Evolutionary conservation across 495 filamentous ascomycete species (phyloP).

Genomic region (Penicillium ochrochloron): DNA sequence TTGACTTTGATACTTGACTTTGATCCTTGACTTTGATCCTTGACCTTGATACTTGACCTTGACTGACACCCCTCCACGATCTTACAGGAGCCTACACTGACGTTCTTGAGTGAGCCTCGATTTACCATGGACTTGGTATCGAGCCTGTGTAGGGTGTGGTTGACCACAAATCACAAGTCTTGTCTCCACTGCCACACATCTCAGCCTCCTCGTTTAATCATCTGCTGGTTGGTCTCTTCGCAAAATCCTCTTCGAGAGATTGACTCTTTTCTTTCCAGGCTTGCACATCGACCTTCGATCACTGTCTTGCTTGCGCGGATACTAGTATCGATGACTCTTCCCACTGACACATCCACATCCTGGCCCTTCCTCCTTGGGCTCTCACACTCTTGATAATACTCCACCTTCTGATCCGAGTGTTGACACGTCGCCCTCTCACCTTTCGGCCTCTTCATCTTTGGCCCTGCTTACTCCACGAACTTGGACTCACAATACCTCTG

Average conservation of each 20-base stretch:
- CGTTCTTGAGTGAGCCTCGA: not conserved
- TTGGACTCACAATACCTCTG: not conserved
- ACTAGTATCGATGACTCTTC: not conserved
- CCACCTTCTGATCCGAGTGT: not conserved
- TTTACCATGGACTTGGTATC: not conserved
- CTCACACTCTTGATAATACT: not conserved
- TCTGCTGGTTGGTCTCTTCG: not conserved
- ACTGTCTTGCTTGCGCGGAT: not conserved
- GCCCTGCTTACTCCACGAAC: not conserved
- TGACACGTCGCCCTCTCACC: not conserved
- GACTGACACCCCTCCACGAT: not conserved
- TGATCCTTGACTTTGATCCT: no score
- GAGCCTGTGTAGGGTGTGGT: not conserved
- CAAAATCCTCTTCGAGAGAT: no score
- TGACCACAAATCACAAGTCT: no score
- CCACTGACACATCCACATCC: not conserved
- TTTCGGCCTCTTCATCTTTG: not conserved
- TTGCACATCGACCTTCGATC: not conserved
- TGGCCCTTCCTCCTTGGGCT: not conserved
- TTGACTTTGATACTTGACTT: no score
- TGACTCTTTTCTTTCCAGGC: not conserved
- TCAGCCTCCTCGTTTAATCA: not conserved
- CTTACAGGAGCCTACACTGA: not conserved
- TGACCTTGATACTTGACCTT: no score
- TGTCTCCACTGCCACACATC: not conserved